Conservation (phyloP, 768 basidiomycete genomes). For the Saitozyma sp. region DNA sequence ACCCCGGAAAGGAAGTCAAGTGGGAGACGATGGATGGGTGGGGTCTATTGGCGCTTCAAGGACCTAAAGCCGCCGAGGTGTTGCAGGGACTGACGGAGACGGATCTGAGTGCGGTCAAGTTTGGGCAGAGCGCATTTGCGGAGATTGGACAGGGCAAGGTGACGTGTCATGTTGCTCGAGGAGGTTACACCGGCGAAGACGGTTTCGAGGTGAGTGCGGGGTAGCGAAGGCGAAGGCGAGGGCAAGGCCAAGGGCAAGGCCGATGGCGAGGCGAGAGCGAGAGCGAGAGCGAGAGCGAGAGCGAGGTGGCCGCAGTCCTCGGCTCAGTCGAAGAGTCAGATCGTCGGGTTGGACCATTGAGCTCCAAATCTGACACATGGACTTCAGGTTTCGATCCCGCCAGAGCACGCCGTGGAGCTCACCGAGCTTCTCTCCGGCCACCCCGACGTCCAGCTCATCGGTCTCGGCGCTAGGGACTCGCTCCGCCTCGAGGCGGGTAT, state of each 20-base stretch:
- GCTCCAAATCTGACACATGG: background rate
- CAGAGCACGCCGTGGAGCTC: conserved; percentile 69
- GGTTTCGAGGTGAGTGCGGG: conserved; percentile 80
- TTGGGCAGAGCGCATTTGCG: conserved; percentile 79
- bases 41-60: conserved; percentile 90
- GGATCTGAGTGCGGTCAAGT: conserved; percentile 72
- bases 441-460: conserved; percentile 74
- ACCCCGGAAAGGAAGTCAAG: conserved; percentile 61
- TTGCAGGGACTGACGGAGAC: conserved; percentile 65
- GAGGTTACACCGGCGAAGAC: conserved; percentile 98
- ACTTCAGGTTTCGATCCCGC: conserved; percentile 77
- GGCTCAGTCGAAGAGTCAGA: background rate
- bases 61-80: conserved; percentile 77
- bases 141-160: conserved; percentile 66
- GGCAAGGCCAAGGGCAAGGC: no score
- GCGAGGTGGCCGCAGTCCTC: background rate
- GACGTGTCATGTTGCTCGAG: conserved; percentile 83
- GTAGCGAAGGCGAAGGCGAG: background rate
- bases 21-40: conserved; percentile 77
- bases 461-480: conserved; percentile 89
- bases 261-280: no score
- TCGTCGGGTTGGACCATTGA: background rate
- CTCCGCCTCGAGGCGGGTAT: conserved; percentile 94
- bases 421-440: conserved; percentile 65
- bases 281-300: no score